Base-by-base conservation (phyloP, 768 basidiomycete species). In the Mycena leptocephala region DNA sequence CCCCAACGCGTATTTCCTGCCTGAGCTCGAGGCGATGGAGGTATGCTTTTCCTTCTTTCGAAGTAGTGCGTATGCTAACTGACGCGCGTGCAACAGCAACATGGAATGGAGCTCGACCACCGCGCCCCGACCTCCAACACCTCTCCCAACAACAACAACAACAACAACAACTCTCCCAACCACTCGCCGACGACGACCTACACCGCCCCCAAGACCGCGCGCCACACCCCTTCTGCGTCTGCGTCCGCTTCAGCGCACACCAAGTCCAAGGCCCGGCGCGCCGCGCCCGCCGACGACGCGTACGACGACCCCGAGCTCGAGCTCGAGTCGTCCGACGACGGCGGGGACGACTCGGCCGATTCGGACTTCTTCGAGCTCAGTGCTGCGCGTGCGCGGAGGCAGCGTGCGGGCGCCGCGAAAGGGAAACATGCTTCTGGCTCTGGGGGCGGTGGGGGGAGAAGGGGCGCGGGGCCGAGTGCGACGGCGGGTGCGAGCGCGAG, bases 291-390 rank as follows among this genome's bases (percentile, higher is more conserved):
- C 35, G n/a, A 22, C n/a, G 35, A 62, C 37, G n/a, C 3, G n/a
- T 39, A n/a, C 33, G 59, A 37, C n/a, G 58, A 43, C 33, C 35
- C 24, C 16, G 75, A 62, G 2, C 33, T 20, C 46, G 65, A 67
- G 51, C 18, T 30, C 46, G 70, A 72, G 59, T 71, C 72, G 41
- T 74, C 68, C 20, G 72, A 74, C 51, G 76, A 74, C 51, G 76
- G 76, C 69, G 76, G 76, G 41, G 73, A 77, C 70, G 76, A 77
- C 39, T 56, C 56, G 3, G 73, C 73, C 33, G 76, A 77, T 51
- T 33, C 26, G 14, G 76, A 77, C 59, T 77, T 77, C 32, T 77
- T 67, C 68, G 76, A 77, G 66, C 62, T 28, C 22, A 68, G 55
- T 28, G 46, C 35, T 16, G 72, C 55, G 37, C 46, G 28, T 1